Conservation (phyloP, 2,329 filamentous ascomycete genomes). For the Talaromyces sp. region DNA sequence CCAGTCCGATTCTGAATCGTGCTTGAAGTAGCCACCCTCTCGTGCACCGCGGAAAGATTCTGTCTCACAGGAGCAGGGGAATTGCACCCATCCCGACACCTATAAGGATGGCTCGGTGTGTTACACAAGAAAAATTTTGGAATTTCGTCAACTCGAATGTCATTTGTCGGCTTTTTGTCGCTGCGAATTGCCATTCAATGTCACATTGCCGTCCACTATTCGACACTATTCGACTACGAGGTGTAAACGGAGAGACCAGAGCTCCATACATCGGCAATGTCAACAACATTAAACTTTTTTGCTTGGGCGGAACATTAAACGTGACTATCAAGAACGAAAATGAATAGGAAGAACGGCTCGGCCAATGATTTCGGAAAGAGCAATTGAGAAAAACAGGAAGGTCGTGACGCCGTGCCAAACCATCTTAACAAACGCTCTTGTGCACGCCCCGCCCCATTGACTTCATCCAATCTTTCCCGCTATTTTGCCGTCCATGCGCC, state of each 20-base stretch:
- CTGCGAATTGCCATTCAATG: not conserved
- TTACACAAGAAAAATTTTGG: not conserved
- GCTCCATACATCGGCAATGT: not conserved
- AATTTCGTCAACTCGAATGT: not conserved
- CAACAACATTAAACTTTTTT: not conserved
- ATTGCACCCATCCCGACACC: not conserved
- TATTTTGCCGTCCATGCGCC: conserved; percentile 2
- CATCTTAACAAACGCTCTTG: conserved; percentile 17
- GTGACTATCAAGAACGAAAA: not conserved
- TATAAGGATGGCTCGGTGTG: not conserved
- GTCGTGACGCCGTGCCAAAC: not conserved
- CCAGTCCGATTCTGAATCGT: not conserved
- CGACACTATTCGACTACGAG: not conserved
- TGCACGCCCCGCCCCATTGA: conserved; percentile 16
- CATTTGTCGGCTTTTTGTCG: not conserved
- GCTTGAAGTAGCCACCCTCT: not conserved
- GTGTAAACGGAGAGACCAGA: not conserved
- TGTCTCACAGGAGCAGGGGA: not conserved
- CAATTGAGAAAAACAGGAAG: not conserved
- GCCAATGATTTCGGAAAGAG: not conserved
- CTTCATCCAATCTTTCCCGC: not conserved
- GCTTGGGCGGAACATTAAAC: not conserved
- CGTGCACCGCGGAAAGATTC: not conserved
- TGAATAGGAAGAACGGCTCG: not conserved
- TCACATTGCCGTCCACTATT: not conserved